Evolutionary conservation across 2,329 filamentous ascomycete genomes (phyloP).

Genomic region (Penicillium concentricum): DNA sequence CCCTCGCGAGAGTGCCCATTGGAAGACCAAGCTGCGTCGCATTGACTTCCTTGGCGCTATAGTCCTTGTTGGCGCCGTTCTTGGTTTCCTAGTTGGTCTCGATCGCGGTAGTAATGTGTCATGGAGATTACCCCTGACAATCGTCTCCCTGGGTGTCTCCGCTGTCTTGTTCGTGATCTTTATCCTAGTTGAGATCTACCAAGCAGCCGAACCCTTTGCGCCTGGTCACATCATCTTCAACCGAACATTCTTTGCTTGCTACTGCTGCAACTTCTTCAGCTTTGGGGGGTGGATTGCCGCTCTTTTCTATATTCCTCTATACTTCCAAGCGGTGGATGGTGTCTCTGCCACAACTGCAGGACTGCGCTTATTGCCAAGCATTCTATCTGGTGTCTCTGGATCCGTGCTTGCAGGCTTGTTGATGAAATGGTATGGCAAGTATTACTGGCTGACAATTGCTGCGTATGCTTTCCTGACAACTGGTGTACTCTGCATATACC

Average conservation of each 20-base stretch:
- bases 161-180: constrained; percentile 65
- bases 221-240: constrained; percentile 72
- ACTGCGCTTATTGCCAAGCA: constrained; percentile 64
- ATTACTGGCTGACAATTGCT: constrained; percentile 65
- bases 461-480: constrained; percentile 56
- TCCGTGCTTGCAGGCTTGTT: constrained; percentile 64
- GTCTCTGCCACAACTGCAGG: constrained; percentile 64
- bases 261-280: constrained; percentile 70
- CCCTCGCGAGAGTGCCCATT: constrained; percentile 57
- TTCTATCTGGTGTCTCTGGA: constrained; percentile 61
- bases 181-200: constrained; percentile 64
- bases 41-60: constrained; percentile 73
- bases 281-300: constrained; percentile 60
- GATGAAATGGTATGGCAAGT: constrained; percentile 69
- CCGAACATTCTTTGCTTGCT: constrained; percentile 64
- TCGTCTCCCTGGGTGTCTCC: constrained; percentile 57
- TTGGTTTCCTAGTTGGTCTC: constrained; percentile 65
- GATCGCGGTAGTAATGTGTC: constrained; percentile 71
- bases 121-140: constrained; percentile 61
- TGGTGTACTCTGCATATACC: constrained; percentile 56
- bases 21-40: constrained; percentile 63
- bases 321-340: constrained; percentile 71
- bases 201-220: constrained; percentile 71
- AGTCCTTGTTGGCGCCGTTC: constrained; percentile 64
- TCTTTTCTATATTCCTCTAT: constrained; percentile 73